phyloP scores from a whole-genome alignment of 495 filamentous ascomycete species.

The Margaritispora aquatica region DNA sequence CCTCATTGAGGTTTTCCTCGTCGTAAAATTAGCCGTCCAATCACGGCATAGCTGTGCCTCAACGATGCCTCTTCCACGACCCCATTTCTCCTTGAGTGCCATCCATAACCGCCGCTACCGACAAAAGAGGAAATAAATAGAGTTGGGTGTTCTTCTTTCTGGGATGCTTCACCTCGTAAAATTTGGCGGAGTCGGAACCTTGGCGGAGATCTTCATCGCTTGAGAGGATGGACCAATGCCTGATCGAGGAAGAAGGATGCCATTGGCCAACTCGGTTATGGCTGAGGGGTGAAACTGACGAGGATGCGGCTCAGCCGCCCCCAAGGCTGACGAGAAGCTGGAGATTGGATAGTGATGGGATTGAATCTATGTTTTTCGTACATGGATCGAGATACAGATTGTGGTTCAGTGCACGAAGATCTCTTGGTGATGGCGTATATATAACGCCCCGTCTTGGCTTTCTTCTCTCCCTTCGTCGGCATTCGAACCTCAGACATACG shows the following conservation, averaged over 20 bases:
- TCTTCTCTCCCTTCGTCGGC: too few relatives aligned
- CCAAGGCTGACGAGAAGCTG: too few relatives aligned
- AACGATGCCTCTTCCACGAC: neutral
- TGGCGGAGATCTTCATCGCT: neutral
- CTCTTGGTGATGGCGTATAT: too few relatives aligned
- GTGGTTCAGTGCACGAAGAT: too few relatives aligned
- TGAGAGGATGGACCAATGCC: neutral
- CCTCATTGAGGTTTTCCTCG: neutral
- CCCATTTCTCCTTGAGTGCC: neutral
- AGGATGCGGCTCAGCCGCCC: neutral
- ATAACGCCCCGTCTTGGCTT: too few relatives aligned
- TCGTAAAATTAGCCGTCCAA: neutral
- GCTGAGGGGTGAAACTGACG: neutral
- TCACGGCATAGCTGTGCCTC: neutral
- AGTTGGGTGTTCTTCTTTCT: neutral
- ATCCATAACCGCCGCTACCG: neutral
- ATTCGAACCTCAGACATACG: too few relatives aligned
- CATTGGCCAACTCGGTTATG: too few relatives aligned
- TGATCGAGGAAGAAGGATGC: neutral
- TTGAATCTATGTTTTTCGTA: too few relatives aligned
- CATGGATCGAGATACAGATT: too few relatives aligned
- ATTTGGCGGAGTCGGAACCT: neutral
- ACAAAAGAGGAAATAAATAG: neutral
- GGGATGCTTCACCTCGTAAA: neutral
- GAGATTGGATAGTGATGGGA: too few relatives aligned